Evolutionary conservation across 345 rosid genomes (phyloP).

Genomic region (Eucalyptus victrix): DNA sequence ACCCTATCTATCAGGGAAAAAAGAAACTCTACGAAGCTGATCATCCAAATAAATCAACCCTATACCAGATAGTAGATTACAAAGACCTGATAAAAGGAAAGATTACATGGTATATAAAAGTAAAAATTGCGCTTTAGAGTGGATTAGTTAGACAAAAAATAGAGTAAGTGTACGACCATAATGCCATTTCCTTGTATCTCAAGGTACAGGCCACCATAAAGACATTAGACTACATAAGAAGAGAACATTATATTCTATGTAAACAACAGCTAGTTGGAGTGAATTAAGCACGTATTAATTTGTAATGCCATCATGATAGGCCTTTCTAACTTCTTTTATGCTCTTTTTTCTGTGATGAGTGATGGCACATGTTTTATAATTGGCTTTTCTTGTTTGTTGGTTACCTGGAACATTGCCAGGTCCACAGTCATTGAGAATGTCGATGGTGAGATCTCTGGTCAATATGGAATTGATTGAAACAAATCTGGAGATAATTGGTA

Average conservation of each 20-base stretch:
- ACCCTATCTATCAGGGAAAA: not conserved
- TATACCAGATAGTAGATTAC: not conserved
- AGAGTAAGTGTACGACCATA: not conserved
- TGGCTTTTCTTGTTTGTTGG: not conserved
- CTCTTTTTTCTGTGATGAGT: not conserved
- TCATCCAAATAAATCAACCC: not conserved
- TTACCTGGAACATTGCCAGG: constrained; percentile 19
- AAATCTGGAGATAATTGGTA: constrained; percentile 33
- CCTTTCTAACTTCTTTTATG: not conserved
- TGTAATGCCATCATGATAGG: not conserved
- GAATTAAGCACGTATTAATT: not conserved
- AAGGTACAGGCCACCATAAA: not conserved
- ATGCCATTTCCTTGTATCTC: not conserved
- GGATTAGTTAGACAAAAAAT: not conserved
- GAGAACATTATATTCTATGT: not conserved
- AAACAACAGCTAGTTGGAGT: not conserved
- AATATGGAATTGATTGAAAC: constrained; percentile 43
- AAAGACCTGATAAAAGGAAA: not conserved
- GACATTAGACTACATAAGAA: not conserved
- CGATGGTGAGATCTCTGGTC: constrained; percentile 30
- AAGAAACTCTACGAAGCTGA: not conserved
- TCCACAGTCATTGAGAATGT: constrained; percentile 29
- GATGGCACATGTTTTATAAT: not conserved
- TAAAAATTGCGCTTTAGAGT: not conserved
- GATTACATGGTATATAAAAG: not conserved